Conservation (phyloP, 176 grass and related monocot species). For the Oryza longistaminata region DNA sequence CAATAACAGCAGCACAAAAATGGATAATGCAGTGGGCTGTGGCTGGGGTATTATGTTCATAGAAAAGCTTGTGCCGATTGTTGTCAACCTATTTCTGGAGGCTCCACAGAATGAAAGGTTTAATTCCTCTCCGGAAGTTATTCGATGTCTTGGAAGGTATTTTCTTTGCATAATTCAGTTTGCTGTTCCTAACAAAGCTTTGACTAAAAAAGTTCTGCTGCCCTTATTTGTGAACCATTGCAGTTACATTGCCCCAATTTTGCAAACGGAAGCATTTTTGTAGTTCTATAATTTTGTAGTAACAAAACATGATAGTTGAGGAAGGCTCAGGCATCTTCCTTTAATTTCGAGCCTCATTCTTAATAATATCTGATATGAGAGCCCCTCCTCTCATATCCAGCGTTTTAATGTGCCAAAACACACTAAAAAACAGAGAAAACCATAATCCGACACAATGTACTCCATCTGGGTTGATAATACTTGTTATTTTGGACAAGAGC, state of each 20-base stretch:
- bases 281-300: neutral
- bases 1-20: conserved; percentile 44
- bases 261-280: neutral
- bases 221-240: conserved; percentile 20
- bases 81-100: conserved; percentile 83
- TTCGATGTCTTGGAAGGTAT: conserved; percentile 96
- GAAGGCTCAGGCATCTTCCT: too few species aligned
- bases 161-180: conserved; percentile 17
- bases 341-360: too few species aligned
- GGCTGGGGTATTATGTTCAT: conserved; percentile 79
- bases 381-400: neutral
- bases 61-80: conserved; percentile 88
- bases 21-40: conserved; percentile 43
- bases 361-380: too few species aligned
- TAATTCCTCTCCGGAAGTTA: conserved; percentile 67
- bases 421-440: too few species aligned
- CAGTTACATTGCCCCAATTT: neutral
- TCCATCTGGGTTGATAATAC: too few species aligned
- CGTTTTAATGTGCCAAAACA: neutral
- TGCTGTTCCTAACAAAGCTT: conserved; percentile 26
- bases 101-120: conserved; percentile 84
- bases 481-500: too few species aligned
- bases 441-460: too few species aligned
- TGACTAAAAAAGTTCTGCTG: neutral
- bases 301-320: neutral